Evolutionary conservation across 495 filamentous ascomycete species (phyloP).

Genomic region (Wilcoxina mikolae): DNA sequence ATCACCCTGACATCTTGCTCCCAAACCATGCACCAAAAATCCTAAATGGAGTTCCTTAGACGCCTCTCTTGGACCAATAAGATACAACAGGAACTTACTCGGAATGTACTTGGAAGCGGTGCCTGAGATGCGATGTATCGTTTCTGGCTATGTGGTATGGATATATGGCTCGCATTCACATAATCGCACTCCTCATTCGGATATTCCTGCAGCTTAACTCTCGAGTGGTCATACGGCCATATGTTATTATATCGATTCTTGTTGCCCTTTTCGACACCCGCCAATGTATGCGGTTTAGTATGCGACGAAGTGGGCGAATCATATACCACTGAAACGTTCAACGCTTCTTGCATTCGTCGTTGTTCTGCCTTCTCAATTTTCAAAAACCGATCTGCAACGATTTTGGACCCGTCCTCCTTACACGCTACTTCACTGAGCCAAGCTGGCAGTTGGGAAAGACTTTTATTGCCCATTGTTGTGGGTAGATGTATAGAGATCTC

Average conservation of each 20-base stretch:
- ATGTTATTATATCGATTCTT: conserved; percentile 99
- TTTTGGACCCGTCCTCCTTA: conserved; percentile 55
- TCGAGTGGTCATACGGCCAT: conserved; percentile 85
- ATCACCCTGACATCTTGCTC: conserved; percentile 88
- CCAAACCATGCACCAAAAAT: conserved; percentile 97
- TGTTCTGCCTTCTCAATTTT: conserved; percentile 72
- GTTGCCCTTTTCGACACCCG: conserved; percentile 81
- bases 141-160: conserved; percentile 62
- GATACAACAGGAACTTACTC: conserved; percentile 41
- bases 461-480: conserved; percentile 35
- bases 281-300: conserved; percentile 38
- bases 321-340: conserved; percentile 39
- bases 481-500: conserved; percentile 70
- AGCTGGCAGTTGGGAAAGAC: conserved; percentile 40
- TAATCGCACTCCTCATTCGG: conserved; percentile 73
- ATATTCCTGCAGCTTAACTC: conserved; percentile 62
- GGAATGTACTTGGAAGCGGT: conserved; percentile 81
- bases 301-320: conserved; percentile 22
- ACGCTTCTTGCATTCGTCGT: conserved; percentile 77
- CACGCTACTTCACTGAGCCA: conserved; percentile 64
- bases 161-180: conserved; percentile 82
- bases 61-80: background rate
- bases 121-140: conserved; percentile 93
- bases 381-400: conserved; percentile 69
- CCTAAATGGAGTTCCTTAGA: conserved; percentile 38